phyloP scores from a whole-genome alignment of 139 green algal genomes.

The Chlamydomonas schloesseri region DNA sequence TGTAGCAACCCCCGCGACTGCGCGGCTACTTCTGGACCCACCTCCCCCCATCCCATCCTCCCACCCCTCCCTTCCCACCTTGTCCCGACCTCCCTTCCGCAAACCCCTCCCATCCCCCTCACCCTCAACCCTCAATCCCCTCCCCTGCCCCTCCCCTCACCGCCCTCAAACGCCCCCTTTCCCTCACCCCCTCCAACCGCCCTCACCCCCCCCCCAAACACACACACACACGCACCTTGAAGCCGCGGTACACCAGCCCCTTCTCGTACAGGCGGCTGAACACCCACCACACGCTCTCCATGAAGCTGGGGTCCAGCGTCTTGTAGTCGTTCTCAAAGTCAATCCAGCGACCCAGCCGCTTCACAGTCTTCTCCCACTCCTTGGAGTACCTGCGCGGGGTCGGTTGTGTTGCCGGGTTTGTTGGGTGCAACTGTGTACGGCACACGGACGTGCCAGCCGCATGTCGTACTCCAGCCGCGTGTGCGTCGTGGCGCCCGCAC shows the following conservation, averaged over 20 bases:
- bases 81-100: no score
- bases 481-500: no score
- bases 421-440: no score
- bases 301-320: slow-evolving; percentile 96
- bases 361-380: slow-evolving; percentile 96
- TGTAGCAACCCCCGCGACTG: no score
- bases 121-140: no score
- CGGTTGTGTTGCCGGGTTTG: no score
- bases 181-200: neutral
- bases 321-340: slow-evolving; percentile 99
- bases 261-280: slow-evolving; percentile 96
- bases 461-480: no score
- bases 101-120: no score
- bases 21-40: no score
- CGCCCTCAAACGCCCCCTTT: neutral
- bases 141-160: neutral
- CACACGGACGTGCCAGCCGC: no score
- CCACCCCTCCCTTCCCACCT: no score
- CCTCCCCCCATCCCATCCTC: no score
- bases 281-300: slow-evolving; percentile 99
- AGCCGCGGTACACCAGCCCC: slow-evolving; percentile 97
- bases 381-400: slow-evolving; percentile 88
- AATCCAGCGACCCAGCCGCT: slow-evolving; percentile 97
- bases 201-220: neutral
- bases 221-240: slow-evolving; percentile 84